These are phyloP conservation scores for Phialophora verrucosa DNA, from an alignment of 2,329 filamentous ascomycete genomes.

Conservation along the genomic window DNA sequence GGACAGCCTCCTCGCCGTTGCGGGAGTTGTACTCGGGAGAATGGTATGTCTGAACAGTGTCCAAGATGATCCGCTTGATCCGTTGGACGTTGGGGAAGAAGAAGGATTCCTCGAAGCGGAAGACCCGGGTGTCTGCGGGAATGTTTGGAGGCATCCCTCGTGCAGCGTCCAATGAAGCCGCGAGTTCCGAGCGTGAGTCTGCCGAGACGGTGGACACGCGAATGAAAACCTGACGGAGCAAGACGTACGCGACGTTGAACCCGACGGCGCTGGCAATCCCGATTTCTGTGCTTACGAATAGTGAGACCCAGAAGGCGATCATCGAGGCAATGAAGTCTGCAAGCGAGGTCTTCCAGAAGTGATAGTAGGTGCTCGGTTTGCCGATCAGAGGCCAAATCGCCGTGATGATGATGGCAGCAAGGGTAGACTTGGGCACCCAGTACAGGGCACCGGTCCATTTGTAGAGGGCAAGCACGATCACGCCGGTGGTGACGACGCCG, in stretches of 20 bases:
- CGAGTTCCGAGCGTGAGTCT: slow-evolving; percentile 42
- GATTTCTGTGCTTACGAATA: slow-evolving; percentile 65
- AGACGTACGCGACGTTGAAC: slow-evolving; percentile 67
- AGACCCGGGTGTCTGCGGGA: slow-evolving; percentile 59
- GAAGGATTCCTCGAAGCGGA: slow-evolving; percentile 63
- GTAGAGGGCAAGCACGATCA: slow-evolving; percentile 67
- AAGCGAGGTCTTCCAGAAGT: slow-evolving; percentile 68
- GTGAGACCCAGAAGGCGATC: slow-evolving; percentile 68
- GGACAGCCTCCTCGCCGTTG: slow-evolving; percentile 47
- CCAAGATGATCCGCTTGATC: slow-evolving; percentile 57
- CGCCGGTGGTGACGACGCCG: slow-evolving; percentile 65
- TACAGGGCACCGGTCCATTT: slow-evolving; percentile 66
- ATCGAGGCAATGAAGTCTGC: slow-evolving; percentile 69
- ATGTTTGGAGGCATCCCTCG: slow-evolving; percentile 39
- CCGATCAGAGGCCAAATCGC: slow-evolving; percentile 68
- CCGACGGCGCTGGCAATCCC: slow-evolving; percentile 65
- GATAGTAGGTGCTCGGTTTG: slow-evolving; percentile 64
- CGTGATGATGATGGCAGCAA: slow-evolving; percentile 70
- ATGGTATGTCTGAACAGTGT: slow-evolving; percentile 57
- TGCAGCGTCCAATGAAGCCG: slow-evolving; percentile 39
- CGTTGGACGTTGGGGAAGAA: slow-evolving; percentile 67
- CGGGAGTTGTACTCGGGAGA: slow-evolving; percentile 49
- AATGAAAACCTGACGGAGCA: slow-evolving; percentile 65
- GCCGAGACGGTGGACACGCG: slow-evolving; percentile 45
- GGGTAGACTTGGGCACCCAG: slow-evolving; percentile 70